Evolutionary conservation across 768 basidiomycete genomes (phyloP), one percentile per base, ranked within the genome.

Genomic region (Lactifluus volemus): DNA sequence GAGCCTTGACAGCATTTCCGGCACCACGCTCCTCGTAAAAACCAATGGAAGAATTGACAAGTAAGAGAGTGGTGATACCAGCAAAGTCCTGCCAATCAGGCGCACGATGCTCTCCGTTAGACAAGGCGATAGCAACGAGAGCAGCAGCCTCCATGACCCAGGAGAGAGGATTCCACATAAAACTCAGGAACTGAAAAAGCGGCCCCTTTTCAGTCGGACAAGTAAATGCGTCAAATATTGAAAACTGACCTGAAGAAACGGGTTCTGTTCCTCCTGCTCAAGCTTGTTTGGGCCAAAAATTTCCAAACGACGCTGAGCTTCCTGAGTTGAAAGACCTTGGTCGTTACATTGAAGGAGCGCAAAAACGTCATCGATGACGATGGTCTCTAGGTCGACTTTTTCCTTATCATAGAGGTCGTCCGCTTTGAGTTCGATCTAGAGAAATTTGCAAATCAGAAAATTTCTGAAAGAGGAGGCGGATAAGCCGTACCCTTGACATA

Each of bases 101-200:
- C 32, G 95, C 84, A 57, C 79, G 77, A 58, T 79, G 77, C 68
- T 85, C 85, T 74, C 96, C 96, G 74, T 98, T 98, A 58, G 96
- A 97, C 34, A 98, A 84, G 45, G 84, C 93, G 73, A 98, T 98
- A 51, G 96, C 95, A 66, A 94, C 92, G 34, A 93, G 80, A 8
- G 92, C 90, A 42, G 94, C 94, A 64, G 88, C 93, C 75, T 98
- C 96, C 96, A 98, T 98, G 75, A 98, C 96, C 96, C 96, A 98
- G 38, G 96, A 98, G 12, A 98, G 80, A 48, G 96, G 96, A 77
- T 98, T 98, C 96, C 96, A 98, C 96, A 98, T 98, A 83, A 98
- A 98, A 72, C 86, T 85, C 67, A 93, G 77, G 75, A 95, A 93
- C 89, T 91, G 50, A 34, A 60, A 19, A 48, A 36, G 30, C n/a